Evolutionary conservation across 2,329 filamentous ascomycete species (phyloP).

Genomic region (Cladosporium cucumerinum): DNA sequence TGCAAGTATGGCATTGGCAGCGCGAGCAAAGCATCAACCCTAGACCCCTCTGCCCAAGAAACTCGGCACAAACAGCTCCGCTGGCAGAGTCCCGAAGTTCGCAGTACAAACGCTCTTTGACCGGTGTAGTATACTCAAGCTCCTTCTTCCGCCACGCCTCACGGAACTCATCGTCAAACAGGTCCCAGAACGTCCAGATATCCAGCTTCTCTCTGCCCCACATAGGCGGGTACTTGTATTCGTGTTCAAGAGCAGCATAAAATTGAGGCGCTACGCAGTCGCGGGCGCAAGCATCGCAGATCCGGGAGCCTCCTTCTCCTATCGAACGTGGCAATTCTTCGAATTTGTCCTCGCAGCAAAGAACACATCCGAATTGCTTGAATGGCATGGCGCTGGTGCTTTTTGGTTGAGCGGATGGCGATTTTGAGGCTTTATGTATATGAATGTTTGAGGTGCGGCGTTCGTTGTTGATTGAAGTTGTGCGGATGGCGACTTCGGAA

Average conservation of each 20-base stretch:
- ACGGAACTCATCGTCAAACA: not conserved
- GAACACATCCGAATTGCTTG: not conserved
- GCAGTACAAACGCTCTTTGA: constrained; percentile 14
- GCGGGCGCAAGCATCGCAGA: constrained; percentile 17
- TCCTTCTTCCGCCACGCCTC: not conserved
- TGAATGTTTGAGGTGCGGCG: not conserved
- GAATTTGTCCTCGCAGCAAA: not conserved
- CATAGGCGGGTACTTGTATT: constrained; percentile 13
- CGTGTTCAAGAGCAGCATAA: constrained; percentile 15
- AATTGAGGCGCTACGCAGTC: constrained; percentile 4
- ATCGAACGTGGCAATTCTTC: not conserved
- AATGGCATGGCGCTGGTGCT: not conserved
- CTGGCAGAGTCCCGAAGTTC: not conserved
- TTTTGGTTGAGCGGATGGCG: not conserved
- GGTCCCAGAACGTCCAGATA: not conserved
- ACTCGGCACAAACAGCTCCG: not conserved
- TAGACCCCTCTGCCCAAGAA: not conserved
- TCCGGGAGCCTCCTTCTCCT: not conserved
- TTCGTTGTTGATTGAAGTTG: not conserved
- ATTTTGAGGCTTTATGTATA: not conserved
- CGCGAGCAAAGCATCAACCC: not conserved
- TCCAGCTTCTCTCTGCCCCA: not conserved
- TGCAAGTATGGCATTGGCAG: not conserved
- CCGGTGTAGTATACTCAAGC: constrained; percentile 14
- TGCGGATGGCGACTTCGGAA: not conserved